Evolutionary conservation across 306 rosid genomes (phyloP).

Genomic region (Lupinus albus): DNA sequence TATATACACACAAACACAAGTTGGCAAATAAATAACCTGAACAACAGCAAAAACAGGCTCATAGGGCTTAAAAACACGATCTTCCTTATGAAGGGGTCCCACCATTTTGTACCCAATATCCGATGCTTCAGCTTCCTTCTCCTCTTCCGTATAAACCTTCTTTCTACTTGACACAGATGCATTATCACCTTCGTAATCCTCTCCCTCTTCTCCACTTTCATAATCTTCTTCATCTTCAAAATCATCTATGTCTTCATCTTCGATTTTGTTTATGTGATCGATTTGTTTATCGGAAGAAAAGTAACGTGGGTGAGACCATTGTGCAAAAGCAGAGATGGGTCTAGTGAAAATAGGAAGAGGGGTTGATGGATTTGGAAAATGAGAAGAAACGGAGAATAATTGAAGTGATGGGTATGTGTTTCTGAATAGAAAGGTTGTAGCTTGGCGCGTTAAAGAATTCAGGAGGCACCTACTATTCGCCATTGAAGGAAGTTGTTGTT

Average conservation of each 20-base stretch:
- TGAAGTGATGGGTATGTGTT: constrained; percentile 39
- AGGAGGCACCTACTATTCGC: constrained; percentile 69
- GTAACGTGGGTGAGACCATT: constrained; percentile 48
- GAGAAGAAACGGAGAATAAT: constrained; percentile 33
- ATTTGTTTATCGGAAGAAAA: constrained; percentile 56
- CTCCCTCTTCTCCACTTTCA: constrained; percentile 21
- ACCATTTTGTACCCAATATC: constrained; percentile 73
- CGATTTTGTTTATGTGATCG: constrained; percentile 35
- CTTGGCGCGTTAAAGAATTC: constrained; percentile 53
- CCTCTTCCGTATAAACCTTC: constrained; percentile 67
- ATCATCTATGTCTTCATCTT: constrained; percentile 38
- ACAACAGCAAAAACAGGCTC: constrained; percentile 81
- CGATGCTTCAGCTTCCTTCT: constrained; percentile 74
- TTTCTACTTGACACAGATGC: constrained; percentile 44
- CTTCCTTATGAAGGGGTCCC: constrained; percentile 61
- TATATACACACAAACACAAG: background rate
- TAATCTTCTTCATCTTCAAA: background rate
- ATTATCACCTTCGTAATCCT: constrained; percentile 43
- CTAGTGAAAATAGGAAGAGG: constrained; percentile 36
- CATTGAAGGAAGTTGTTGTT: constrained; percentile 49
- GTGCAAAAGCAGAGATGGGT: constrained; percentile 35
- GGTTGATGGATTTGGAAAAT: constrained; percentile 36
- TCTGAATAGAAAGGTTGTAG: constrained; percentile 50
- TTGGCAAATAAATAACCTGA: constrained; percentile 56
- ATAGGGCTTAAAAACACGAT: constrained; percentile 67